Conservation (phyloP, 768 basidiomycete genomes). For the Coprinopsis strossmayeri region DNA sequence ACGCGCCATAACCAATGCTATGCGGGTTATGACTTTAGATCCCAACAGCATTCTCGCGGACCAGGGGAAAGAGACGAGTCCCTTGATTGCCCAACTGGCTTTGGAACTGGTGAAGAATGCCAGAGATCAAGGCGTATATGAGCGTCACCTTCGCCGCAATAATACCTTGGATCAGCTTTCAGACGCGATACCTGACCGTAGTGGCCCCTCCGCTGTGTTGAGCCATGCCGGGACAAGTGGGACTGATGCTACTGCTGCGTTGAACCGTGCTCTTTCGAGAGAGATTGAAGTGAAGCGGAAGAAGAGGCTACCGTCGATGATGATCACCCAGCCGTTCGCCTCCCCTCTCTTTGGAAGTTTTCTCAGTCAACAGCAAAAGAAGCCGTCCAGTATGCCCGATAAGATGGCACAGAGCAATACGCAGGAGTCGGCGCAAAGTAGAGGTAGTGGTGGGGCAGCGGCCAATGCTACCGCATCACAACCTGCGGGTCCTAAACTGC, state of each 20-base stretch:
- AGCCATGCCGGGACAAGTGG: too few species aligned
- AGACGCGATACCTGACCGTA: slow-evolving; percentile 19
- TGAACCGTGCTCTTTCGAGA: slow-evolving; percentile 40
- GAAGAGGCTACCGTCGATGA: slow-evolving; percentile 28
- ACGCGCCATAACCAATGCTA: slow-evolving; percentile 75
- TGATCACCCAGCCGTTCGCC: slow-evolving; percentile 33
- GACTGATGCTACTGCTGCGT: slow-evolving; percentile 35
- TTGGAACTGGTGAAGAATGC: slow-evolving; percentile 62
- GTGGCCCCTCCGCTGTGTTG: slow-evolving; percentile 34
- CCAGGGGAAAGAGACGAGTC: slow-evolving; percentile 55
- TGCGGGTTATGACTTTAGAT: slow-evolving; percentile 81
- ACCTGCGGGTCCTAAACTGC: slow-evolving; percentile 20
- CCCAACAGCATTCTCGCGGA: slow-evolving; percentile 69
- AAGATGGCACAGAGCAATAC: slow-evolving; percentile 12
- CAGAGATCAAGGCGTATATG: slow-evolving; percentile 49
- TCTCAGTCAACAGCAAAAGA: slow-evolving; percentile 45
- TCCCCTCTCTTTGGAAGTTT: slow-evolving; percentile 60
- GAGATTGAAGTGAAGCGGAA: slow-evolving; percentile 24
- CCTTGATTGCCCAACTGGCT: slow-evolving; percentile 57
- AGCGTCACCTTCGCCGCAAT: slow-evolving; percentile 40
- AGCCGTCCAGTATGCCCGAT: slow-evolving; percentile 21
- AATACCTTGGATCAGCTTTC: slow-evolving; percentile 28
- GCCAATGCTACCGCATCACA: slow-evolving; percentile 8
- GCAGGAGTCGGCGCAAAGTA: background rate
- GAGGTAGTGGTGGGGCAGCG: background rate